These are phyloP conservation scores for Marasmius sp. DNA, from an alignment of 1,284 basidiomycete species.

Conservation along the genomic window DNA sequence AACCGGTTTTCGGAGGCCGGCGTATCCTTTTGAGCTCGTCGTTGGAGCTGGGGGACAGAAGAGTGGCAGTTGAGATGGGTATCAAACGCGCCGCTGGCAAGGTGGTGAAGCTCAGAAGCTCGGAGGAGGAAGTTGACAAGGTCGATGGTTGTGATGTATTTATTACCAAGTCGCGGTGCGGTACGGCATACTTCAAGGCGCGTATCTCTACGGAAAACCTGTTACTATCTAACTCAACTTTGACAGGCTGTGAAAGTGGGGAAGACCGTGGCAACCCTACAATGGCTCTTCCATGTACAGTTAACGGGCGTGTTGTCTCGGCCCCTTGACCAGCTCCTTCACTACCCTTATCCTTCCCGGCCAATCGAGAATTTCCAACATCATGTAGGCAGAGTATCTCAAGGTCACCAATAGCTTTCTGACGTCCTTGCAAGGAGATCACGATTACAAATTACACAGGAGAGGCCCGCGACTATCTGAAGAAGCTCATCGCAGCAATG, in stretches of 20 bases:
- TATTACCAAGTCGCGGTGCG: slow-evolving; percentile 67
- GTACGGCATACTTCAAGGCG: slow-evolving; percentile 68
- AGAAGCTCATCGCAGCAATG: slow-evolving; percentile 75
- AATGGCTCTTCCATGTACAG: slow-evolving; percentile 82
- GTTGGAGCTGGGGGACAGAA: slow-evolving; percentile 52
- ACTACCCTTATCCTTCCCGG: slow-evolving; percentile 49
- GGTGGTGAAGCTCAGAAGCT: slow-evolving; percentile 39
- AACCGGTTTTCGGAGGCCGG: slow-evolving; percentile 47
- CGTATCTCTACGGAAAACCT: slow-evolving; percentile 6
- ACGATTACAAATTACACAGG: slow-evolving; percentile 90
- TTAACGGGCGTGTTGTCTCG: slow-evolving; percentile 58
- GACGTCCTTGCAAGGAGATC: slow-evolving; percentile 49
- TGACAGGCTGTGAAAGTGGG: slow-evolving; percentile 53
- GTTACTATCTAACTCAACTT: slow-evolving; percentile 3
- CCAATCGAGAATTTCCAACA: slow-evolving; percentile 42
- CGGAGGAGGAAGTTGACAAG: slow-evolving; percentile 36
- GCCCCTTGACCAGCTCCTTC: slow-evolving; percentile 65
- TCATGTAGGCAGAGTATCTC: slow-evolving; percentile 36
- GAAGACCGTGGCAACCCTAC: slow-evolving; percentile 75
- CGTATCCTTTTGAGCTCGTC: slow-evolving; percentile 60
- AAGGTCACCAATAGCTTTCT: neutral
- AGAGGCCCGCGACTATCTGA: slow-evolving; percentile 80
- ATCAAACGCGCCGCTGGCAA: slow-evolving; percentile 59
- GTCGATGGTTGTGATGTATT: slow-evolving; percentile 63
- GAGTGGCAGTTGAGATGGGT: slow-evolving; percentile 54